phyloP scores from a whole-genome alignment of 2,329 filamentous ascomycete genomes.

The Beauveria bassiana region DNA sequence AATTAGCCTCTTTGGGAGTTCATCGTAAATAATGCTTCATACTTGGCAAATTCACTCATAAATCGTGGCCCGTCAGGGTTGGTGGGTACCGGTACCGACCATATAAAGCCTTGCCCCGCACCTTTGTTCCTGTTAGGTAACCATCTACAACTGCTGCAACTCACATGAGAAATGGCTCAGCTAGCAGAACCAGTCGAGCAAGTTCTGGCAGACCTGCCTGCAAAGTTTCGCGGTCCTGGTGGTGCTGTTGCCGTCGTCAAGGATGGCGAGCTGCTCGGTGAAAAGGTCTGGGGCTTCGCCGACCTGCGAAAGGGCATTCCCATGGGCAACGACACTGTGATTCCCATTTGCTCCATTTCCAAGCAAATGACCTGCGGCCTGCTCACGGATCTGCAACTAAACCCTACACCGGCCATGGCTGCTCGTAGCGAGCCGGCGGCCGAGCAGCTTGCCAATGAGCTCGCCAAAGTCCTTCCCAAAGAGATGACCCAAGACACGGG shows the following conservation, averaged over 20 bases:
- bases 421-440: conserved; percentile 17
- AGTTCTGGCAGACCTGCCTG: conserved; percentile 9
- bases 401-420: conserved; percentile 23
- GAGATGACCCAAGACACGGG: conserved; percentile 18
- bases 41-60: not conserved
- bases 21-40: too few species aligned
- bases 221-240: conserved; percentile 28
- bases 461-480: conserved; percentile 19
- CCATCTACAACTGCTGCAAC: not conserved
- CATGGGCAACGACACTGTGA: conserved; percentile 26
- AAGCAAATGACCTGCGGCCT: conserved; percentile 36
- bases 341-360: conserved; percentile 39
- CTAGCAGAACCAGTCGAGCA: conserved; percentile 2
- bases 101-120: conserved; percentile 4
- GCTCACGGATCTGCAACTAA: conserved; percentile 25
- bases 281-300: conserved; percentile 35
- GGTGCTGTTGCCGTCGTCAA: conserved; percentile 34
- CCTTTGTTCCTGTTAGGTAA: not conserved
- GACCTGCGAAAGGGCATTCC: conserved; percentile 30
- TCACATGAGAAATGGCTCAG: not conserved
- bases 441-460: conserved; percentile 22
- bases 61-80: not conserved
- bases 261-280: conserved; percentile 31
- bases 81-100: not conserved
- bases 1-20: too few species aligned